phyloP scores from a whole-genome alignment of 345 rosid species.

The Syzygium aqueum region DNA sequence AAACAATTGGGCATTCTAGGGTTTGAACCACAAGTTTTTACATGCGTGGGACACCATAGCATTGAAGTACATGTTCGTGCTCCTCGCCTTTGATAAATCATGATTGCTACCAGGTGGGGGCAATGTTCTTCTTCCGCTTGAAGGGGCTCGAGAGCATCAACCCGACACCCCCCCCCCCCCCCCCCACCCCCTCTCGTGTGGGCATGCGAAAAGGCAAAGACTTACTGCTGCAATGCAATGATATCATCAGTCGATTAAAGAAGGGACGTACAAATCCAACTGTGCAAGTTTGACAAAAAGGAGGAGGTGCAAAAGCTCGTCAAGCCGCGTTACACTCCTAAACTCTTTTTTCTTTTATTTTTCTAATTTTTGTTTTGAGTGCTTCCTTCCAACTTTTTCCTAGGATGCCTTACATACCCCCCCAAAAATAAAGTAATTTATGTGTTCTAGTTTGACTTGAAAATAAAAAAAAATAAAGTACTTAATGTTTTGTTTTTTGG shows the following conservation, averaged over 20 bases:
- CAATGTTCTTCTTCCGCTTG: too few relatives aligned
- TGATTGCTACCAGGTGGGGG: neutral
- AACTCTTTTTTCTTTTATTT: neutral
- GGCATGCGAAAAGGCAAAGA: neutral
- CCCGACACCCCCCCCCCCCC: too few relatives aligned
- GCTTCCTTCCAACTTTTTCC: neutral
- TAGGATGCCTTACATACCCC: neutral
- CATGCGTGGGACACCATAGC: neutral
- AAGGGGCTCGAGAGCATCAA: too few relatives aligned
- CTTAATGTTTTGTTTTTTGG: neutral
- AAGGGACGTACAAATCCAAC: neutral
- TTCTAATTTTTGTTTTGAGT: neutral
- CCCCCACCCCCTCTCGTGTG: neutral
- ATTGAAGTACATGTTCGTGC: neutral
- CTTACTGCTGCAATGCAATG: neutral
- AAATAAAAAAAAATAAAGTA: neutral
- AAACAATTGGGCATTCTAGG: neutral
- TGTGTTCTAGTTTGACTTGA: neutral
- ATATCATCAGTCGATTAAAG: neutral
- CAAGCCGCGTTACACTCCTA: neutral
- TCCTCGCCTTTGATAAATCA: neutral
- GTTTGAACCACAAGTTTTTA: neutral
- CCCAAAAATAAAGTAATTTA: neutral
- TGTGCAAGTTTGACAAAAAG: neutral
- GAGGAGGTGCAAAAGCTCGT: neutral